Evolutionary conservation across 2,329 filamentous ascomycete species (phyloP).

Genomic region (Penicillium hordei): DNA sequence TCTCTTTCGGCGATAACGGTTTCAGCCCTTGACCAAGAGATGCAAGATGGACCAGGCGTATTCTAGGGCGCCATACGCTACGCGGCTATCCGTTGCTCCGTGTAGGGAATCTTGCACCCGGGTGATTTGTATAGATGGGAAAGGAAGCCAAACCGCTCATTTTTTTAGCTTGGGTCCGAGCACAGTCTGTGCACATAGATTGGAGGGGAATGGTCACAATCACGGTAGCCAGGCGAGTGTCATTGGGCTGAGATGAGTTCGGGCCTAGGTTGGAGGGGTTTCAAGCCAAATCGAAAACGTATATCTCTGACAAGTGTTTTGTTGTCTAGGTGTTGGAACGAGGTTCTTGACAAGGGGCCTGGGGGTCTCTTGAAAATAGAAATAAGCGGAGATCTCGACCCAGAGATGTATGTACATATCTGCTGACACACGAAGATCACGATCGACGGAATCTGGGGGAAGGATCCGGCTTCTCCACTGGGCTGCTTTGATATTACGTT

Average conservation of each 20-base stretch:
- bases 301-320: neutral
- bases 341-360: too few relatives aligned
- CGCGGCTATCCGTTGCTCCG: neutral
- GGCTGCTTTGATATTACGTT: neutral
- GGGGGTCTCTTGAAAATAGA: neutral
- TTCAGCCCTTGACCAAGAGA: neutral
- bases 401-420: neutral
- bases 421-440: neutral
- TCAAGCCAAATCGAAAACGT: neutral
- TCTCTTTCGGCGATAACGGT: neutral
- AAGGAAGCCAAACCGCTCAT: neutral
- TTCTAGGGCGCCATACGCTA: neutral
- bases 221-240: neutral
- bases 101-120: neutral
- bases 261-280: neutral
- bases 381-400: neutral
- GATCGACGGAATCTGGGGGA: conserved; percentile 7
- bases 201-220: neutral
- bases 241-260: neutral
- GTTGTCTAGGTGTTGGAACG: neutral
- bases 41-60: too few relatives aligned
- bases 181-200: neutral
- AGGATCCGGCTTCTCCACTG: neutral
- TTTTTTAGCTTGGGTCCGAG: neutral
- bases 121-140: neutral